phyloP scores from a whole-genome alignment of 805 yeast species.

The Maudiozyma pseudohumilis region DNA sequence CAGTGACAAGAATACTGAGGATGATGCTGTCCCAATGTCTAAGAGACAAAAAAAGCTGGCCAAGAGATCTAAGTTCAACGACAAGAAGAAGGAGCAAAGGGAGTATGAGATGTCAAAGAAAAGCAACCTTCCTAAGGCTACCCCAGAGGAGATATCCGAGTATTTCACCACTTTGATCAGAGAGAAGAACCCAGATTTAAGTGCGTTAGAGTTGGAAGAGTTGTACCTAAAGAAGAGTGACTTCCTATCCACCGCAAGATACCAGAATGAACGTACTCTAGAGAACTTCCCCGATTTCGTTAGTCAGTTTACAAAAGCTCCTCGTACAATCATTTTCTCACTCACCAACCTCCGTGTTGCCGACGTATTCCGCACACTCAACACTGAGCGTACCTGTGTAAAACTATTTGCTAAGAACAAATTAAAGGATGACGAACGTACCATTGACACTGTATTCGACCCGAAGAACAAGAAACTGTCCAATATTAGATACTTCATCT shows the following conservation, averaged over 20 bases:
- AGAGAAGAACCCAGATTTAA: constrained; percentile 51
- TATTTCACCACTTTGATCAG: constrained; percentile 53
- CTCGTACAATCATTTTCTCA: constrained; percentile 41
- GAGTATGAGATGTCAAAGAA: constrained; percentile 54
- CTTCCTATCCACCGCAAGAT: constrained; percentile 54
- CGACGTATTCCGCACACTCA: constrained; percentile 62
- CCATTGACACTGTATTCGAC: constrained; percentile 17
- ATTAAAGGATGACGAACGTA: constrained; percentile 45
- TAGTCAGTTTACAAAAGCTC: constrained; percentile 38
- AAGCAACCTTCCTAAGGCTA: constrained; percentile 41
- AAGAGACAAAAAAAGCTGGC: constrained; percentile 27
- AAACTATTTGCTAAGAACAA: constrained; percentile 72
- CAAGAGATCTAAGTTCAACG: constrained; percentile 37
- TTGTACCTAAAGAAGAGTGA: constrained; percentile 45
- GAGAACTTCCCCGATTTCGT: constrained; percentile 50
- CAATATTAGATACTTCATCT: constrained; percentile 19
- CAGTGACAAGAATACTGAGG: constrained; percentile 7
- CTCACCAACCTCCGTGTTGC: constrained; percentile 83
- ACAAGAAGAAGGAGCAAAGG: constrained; percentile 58
- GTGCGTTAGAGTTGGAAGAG: constrained; percentile 68
- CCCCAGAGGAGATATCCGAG: constrained; percentile 57
- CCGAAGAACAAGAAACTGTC: constrained; percentile 5
- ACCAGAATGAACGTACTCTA: constrained; percentile 42
- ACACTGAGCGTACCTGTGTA: constrained; percentile 43
- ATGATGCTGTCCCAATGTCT: constrained; percentile 16